phyloP scores from a whole-genome alignment of 345 rosid species.

The Eucalyptus camaldulensis region DNA sequence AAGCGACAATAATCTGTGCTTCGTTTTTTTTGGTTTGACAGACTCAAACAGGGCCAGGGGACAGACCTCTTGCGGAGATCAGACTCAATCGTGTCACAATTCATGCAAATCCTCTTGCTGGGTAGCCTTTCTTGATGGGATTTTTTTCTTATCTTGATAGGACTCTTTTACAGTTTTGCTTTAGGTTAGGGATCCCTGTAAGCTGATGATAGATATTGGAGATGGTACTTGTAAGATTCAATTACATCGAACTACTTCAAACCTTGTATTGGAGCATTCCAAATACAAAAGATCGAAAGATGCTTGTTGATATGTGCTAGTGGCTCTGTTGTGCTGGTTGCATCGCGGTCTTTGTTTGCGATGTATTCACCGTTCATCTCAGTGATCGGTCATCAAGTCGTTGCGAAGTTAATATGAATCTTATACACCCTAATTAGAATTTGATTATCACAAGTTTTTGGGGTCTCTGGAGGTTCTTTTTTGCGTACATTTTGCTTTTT shows the following conservation, averaged over 20 bases:
- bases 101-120: slow-evolving; percentile 98
- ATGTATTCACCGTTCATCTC: neutral
- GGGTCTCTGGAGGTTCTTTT: neutral
- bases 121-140: slow-evolving; percentile 6
- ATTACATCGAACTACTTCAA: neutral
- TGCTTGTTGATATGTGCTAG: neutral
- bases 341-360: neutral
- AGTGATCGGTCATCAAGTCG: neutral
- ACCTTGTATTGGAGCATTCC: neutral
- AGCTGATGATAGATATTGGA: neutral
- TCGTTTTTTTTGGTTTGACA: slow-evolving; percentile 10
- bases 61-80: slow-evolving; percentile 95
- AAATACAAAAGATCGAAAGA: neutral
- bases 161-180: neutral
- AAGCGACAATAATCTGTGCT: neutral
- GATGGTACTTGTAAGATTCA: neutral
- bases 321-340: neutral
- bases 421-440: neutral
- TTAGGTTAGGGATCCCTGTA: neutral
- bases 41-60: slow-evolving; percentile 87
- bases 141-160: neutral
- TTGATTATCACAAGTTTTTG: neutral
- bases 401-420: neutral
- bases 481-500: neutral
- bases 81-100: slow-evolving; percentile 86